phyloP scores from a whole-genome alignment of 208 protist species.

The Trypanosoma avium region DNA sequence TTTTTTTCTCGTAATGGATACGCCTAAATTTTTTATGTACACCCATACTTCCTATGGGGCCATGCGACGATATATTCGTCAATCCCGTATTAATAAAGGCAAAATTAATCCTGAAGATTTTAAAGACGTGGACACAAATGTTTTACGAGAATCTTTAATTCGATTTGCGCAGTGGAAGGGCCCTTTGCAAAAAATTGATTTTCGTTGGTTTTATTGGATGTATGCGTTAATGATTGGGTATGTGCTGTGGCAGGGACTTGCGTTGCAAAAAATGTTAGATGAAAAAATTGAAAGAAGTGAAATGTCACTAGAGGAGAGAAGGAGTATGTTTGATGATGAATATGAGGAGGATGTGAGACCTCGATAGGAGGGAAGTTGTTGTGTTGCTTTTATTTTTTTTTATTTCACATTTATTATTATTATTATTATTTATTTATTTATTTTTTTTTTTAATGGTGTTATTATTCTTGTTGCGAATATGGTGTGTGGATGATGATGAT shows the following conservation, averaged over 20 bases:
- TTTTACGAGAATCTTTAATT: conserved; percentile 71
- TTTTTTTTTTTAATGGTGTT: too few species aligned
- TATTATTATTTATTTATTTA: background rate
- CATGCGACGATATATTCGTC: conserved; percentile 74
- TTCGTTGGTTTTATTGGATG: conserved; percentile 85
- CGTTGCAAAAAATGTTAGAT: conserved; percentile 56
- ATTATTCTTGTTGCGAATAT: too few species aligned
- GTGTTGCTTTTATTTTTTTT: conserved; percentile 5
- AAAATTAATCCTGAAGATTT: conserved; percentile 86
- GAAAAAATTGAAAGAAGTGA: conserved; percentile 60
- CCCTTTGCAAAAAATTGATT: conserved; percentile 81
- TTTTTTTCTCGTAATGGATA: conserved; percentile 62
- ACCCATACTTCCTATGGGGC: conserved; percentile 77
- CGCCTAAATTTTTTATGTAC: conserved; percentile 72
- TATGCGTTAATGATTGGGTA: conserved; percentile 84
- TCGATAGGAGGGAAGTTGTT: conserved; percentile 40
- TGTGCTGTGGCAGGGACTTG: conserved; percentile 62
- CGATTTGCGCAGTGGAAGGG: conserved; percentile 70
- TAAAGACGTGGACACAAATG: conserved; percentile 78
- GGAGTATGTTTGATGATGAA: conserved; percentile 77
- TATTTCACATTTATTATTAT: conserved; percentile 7
- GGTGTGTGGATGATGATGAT: too few species aligned
- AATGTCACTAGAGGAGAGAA: conserved; percentile 56
- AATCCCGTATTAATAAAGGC: conserved; percentile 76
- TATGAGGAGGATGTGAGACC: conserved; percentile 82